Evolutionary conservation across 2,329 filamentous ascomycete genomes (phyloP).

Genomic region (Cladosporium halotolerans): DNA sequence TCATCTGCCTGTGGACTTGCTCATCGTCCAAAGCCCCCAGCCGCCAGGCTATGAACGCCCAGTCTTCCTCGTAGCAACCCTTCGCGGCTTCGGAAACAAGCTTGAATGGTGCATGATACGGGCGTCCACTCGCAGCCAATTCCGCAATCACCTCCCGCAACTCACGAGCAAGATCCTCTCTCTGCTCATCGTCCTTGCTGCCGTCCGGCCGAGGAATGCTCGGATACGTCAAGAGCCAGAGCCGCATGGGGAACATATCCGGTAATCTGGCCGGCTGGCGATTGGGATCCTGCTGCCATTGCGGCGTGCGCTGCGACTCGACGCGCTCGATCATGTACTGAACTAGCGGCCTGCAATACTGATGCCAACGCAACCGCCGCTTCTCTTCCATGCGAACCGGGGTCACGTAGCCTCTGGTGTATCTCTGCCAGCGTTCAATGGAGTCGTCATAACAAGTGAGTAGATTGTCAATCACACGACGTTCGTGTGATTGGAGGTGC

Average conservation of each 20-base stretch:
- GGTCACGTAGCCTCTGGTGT: not conserved
- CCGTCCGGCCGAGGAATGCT: not conserved
- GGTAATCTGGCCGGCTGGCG: constrained; percentile 16
- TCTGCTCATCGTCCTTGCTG: not conserved
- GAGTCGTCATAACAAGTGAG: constrained; percentile 5
- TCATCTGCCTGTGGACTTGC: not conserved
- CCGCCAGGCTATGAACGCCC: not conserved
- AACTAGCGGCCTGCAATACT: constrained; percentile 14
- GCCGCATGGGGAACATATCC: constrained; percentile 20
- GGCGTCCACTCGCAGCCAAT: not conserved
- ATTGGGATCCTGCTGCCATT: constrained; percentile 13
- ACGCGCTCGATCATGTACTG: constrained; percentile 13
- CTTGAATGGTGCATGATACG: constrained; percentile 2
- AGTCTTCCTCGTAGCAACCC: constrained; percentile 7
- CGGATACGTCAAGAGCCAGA: constrained; percentile 26
- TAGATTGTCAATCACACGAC: constrained; percentile 6
- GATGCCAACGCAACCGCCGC: constrained; percentile 3
- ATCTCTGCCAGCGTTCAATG: constrained; percentile 3
- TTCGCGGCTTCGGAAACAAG: not conserved
- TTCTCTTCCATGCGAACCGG: not conserved
- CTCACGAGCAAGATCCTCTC: not conserved
- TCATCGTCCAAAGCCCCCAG: not conserved
- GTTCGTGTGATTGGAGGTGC: constrained; percentile 11
- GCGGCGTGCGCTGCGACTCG: constrained; percentile 13
- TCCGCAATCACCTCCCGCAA: not conserved